Percentiles rank a stretch among this genome's conserved stretches.
Evolutionary conservation across 768 basidiomycete genomes (phyloP).

Genomic region (Rhizopogon roseolus): DNA sequence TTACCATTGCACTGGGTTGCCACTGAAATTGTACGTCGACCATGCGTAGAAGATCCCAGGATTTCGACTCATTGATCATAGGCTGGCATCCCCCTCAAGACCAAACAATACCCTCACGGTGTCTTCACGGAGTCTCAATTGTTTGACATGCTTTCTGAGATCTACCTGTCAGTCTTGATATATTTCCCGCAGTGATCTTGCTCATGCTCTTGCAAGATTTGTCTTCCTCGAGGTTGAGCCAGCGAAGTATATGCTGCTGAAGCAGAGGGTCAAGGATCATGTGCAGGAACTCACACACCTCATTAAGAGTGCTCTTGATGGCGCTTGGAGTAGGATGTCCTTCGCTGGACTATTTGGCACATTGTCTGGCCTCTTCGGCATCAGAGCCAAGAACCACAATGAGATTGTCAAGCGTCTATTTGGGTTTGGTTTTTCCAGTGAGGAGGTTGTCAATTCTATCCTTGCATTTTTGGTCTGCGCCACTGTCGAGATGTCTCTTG

Average conservation of each 20-base stretch:
- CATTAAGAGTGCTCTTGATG: slow-evolving; percentile 50
- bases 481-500: slow-evolving; percentile 65
- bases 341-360: slow-evolving; percentile 40
- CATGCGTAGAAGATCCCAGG: neutral
- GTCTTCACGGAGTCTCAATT: slow-evolving; percentile 58
- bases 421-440: slow-evolving; percentile 49
- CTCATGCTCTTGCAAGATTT: slow-evolving; percentile 38
- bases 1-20: slow-evolving; percentile 71
- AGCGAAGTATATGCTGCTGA: slow-evolving; percentile 52
- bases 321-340: slow-evolving; percentile 35
- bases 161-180: slow-evolving; percentile 50
- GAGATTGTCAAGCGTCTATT: slow-evolving; percentile 55
- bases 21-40: slow-evolving; percentile 52
- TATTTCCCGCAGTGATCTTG: neutral
- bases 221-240: slow-evolving; percentile 71
- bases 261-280: slow-evolving; percentile 46
- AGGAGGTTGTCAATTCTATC: slow-evolving; percentile 36
- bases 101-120: slow-evolving; percentile 46
- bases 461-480: slow-evolving; percentile 69
- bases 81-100: slow-evolving; percentile 71
- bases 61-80: slow-evolving; percentile 19
- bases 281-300: slow-evolving; percentile 48
- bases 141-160: slow-evolving; percentile 59
- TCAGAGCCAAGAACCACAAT: slow-evolving; percentile 38
- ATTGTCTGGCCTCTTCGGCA: slow-evolving; percentile 39